These are phyloP conservation scores for Amaranthus tricolor DNA, from an alignment of 179 eudicot species.

Conservation along the genomic window DNA sequence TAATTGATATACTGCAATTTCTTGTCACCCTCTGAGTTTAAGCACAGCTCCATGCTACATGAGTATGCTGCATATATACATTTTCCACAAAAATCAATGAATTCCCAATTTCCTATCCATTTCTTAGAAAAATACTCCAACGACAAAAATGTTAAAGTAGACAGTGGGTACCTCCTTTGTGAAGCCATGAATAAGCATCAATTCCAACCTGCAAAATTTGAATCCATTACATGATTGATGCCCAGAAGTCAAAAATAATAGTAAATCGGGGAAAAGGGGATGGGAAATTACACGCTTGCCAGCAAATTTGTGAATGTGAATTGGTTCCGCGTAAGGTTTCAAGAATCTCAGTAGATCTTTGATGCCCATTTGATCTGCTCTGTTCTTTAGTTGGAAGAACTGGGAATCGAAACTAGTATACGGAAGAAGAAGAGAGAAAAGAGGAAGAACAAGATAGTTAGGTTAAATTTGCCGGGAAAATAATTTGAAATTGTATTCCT, in stretches of 20 bases:
- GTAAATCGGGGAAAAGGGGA: neutral
- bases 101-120: neutral
- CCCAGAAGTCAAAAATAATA: neutral
- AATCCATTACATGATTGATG: neutral
- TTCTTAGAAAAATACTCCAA: neutral
- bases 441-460: no score
- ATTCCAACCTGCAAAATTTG: conserved; percentile 61
- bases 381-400: no score
- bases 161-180: conserved; percentile 66
- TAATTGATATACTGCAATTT: conserved; percentile 65
- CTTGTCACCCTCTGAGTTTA: conserved; percentile 68
- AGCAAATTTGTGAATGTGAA: conserved; percentile 68
- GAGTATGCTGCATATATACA: conserved; percentile 55
- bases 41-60: conserved; percentile 75
- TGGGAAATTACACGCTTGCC: conserved; percentile 56
- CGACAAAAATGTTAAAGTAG: neutral
- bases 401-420: no score
- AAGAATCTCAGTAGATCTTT: conserved; percentile 71
- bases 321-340: conserved; percentile 72
- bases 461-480: no score
- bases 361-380: conserved; percentile 54
- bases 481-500: no score
- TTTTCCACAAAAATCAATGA: neutral
- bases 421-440: no score
- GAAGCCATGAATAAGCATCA: conserved; percentile 91